A percentile compares a stretch with the other conserved stretches of the same genome.
Evolutionary conservation across 106 monocot species (phyloP).

Genomic region (Allium cepa): DNA sequence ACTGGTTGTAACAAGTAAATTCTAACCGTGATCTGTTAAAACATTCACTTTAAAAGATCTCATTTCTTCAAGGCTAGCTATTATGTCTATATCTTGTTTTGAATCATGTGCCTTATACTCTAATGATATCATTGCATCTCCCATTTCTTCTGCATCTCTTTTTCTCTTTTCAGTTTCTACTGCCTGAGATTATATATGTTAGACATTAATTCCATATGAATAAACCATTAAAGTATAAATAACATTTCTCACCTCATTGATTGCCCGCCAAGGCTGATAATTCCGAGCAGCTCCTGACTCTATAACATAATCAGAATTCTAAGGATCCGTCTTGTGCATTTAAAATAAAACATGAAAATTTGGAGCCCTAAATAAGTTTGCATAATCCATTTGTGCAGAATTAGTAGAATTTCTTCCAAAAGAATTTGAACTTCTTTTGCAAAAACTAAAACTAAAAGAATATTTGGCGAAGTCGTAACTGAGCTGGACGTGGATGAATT

Average conservation of each 20-base stretch:
- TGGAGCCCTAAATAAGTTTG: neutral
- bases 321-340: constrained; percentile 61
- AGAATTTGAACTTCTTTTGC: too few species aligned
- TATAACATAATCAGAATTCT: constrained; percentile 55
- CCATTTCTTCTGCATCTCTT: constrained; percentile 79
- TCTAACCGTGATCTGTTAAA: too few species aligned
- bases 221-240: too few species aligned
- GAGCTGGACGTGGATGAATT: too few species aligned
- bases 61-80: constrained; percentile 88
- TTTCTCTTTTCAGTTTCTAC: constrained; percentile 49
- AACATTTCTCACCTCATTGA: constrained; percentile 22
- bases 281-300: constrained; percentile 80
- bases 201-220: too few species aligned
- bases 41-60: constrained; percentile 53
- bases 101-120: constrained; percentile 87
- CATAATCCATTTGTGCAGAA: too few species aligned
- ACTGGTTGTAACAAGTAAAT: too few species aligned
- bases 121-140: constrained; percentile 84
- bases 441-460: too few species aligned
- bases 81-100: constrained; percentile 86
- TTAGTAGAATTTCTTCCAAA: too few species aligned
- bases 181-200: constrained; percentile 8
- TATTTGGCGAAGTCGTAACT: neutral
- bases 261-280: constrained; percentile 87
- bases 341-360: neutral